These are phyloP conservation scores for Neltuma alba DNA, from an alignment of 306 rosid genomes.

Conservation along the genomic window DNA sequence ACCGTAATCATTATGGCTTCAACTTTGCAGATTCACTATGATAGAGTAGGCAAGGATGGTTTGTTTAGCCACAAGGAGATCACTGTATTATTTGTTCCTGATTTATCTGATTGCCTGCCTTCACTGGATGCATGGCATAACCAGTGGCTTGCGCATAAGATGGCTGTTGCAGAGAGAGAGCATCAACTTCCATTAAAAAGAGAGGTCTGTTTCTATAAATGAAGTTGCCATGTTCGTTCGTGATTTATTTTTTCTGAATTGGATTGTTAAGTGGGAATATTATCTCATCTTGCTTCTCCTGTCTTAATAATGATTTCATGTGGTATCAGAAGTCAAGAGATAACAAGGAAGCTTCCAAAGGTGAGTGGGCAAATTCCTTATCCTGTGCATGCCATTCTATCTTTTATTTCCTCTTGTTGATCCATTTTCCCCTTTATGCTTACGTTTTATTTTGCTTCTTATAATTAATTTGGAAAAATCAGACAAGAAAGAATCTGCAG, in stretches of 20 bases:
- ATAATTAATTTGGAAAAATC: slow-evolving; percentile 45
- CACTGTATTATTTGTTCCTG: slow-evolving; percentile 83
- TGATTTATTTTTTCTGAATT: not conserved
- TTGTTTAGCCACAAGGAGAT: slow-evolving; percentile 93
- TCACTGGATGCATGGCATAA: slow-evolving; percentile 78
- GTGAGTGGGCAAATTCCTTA: slow-evolving; percentile 28
- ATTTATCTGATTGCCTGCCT: slow-evolving; percentile 93
- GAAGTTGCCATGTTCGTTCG: not conserved
- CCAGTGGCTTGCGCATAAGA: slow-evolving; percentile 92
- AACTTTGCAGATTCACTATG: slow-evolving; percentile 82
- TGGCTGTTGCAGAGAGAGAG: slow-evolving; percentile 81
- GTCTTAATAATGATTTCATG: slow-evolving; percentile 14
- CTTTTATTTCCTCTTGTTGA: not conserved
- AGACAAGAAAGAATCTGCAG: slow-evolving; percentile 57
- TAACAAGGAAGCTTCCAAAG: slow-evolving; percentile 49
- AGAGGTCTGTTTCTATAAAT: slow-evolving; percentile 62
- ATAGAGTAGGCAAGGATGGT: slow-evolving; percentile 90
- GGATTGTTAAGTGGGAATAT: not conserved
- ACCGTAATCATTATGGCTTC: slow-evolving; percentile 26
- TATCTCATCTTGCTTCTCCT: not conserved
- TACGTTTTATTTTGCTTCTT: not conserved
- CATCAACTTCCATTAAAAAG: slow-evolving; percentile 54
- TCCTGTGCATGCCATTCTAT: slow-evolving; percentile 8
- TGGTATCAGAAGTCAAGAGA: slow-evolving; percentile 50
- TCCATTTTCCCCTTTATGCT: not conserved